Conservation (phyloP, 371 early-diverging fungal genomes). For the Mortierella sp. region DNA sequence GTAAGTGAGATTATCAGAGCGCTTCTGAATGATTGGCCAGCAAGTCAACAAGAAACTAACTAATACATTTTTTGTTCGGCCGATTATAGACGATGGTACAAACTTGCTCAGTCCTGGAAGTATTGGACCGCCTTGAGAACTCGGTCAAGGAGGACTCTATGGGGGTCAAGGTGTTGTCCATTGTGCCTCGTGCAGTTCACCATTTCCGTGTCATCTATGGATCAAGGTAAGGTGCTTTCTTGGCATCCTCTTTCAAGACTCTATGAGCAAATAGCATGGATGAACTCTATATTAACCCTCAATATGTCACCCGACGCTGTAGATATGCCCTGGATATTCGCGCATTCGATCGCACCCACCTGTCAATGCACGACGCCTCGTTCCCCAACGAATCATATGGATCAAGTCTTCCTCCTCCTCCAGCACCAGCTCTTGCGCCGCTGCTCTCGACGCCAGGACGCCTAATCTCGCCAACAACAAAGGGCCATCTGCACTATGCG, state of each 20-base stretch:
- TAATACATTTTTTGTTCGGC: not conserved
- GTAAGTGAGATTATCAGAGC: conserved; percentile 16
- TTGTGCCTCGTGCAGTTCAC: conserved; percentile 69
- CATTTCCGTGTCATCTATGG: conserved; percentile 70
- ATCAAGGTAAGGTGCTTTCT: conserved; percentile 58
- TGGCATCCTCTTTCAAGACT: not conserved
- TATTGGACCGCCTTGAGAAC: conserved; percentile 45
- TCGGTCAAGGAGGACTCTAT: conserved; percentile 45
- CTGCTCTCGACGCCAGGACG: conserved; percentile 28
- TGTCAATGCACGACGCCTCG: conserved; percentile 50
- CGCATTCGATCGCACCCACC: conserved; percentile 39
- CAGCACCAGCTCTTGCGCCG: conserved; percentile 33
- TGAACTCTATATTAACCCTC: not conserved
- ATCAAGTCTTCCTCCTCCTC: conserved; percentile 40
- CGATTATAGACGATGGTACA: conserved; percentile 33
- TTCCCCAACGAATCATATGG: conserved; percentile 46
- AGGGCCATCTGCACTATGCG: conserved; percentile 40
- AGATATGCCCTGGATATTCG: conserved; percentile 50
- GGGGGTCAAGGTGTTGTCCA: conserved; percentile 57
- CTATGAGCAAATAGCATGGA: too few species aligned
- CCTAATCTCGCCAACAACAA: conserved; percentile 33
- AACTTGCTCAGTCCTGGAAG: conserved; percentile 45
- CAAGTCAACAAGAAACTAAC: not conserved
- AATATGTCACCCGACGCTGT: not conserved
- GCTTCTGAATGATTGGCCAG: not conserved